Evolutionary conservation across 164 flowering plant species (phyloP), one percentile per base, ranked within the genome.

Genomic region (Magnolia kwangsiensis): DNA sequence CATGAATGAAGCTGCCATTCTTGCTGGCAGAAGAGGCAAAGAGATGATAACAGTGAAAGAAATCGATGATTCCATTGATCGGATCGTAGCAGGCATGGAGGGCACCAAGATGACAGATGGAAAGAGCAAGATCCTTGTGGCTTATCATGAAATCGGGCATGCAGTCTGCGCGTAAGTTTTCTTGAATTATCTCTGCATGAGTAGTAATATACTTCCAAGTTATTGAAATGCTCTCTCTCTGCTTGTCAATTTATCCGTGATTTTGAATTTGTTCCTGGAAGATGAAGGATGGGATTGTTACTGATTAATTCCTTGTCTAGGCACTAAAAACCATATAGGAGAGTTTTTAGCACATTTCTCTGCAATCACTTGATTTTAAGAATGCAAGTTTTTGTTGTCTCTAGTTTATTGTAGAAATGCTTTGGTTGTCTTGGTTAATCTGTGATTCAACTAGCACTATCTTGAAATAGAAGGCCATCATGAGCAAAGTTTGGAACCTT

Each of bases 41-140:
- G 88, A 80, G 31, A 85, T 21, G 59, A 89, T 92, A 68, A 84
- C 90, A 11, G 0, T 73, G 74, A 84, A 86, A 71, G 96, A 92
- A 71, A 85, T 91, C 31, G 92, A 92, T 71, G 94, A 91, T 69
- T 90, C 96, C 2, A 88, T 89, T 10, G 96, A 91, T 69, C 78
- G 92, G 31, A 90, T 90, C 19, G 89, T 91, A 18, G 94, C 92
- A 9, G 96, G 92, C 71, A 88, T 90, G 94, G 96, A 92, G 23
- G 94, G 96, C 71, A 90, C 92, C 51, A 80, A 77, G 84, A 92
- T 92, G 92, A 87, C 91, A 0, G 96, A 90, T 79, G 94, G 92
- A 37, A 92, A 90, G 82, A 90, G 78, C 89, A 90, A 92, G 80
- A 85, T 83, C 18, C 74, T 90, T 1, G 94, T 92, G 63, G 96